Conservation (phyloP, 805 yeast species). For the Barnettozyma siamensis region DNA sequence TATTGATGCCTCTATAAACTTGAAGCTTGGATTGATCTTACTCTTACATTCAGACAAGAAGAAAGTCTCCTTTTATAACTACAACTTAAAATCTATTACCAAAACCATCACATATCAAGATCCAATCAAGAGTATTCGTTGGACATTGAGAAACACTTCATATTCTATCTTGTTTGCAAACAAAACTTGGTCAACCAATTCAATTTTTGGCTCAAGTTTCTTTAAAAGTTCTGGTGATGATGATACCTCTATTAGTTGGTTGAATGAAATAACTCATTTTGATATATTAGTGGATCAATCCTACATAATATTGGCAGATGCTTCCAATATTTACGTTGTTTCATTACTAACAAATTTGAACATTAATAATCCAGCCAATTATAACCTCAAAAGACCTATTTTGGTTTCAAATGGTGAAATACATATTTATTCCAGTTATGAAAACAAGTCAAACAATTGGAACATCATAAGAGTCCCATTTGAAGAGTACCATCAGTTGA, state of each 20-base stretch:
- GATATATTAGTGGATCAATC: slow-evolving; percentile 8
- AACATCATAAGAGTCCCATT: slow-evolving; percentile 18
- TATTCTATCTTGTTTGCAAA: slow-evolving; percentile 14
- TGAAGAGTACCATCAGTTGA: slow-evolving; percentile 19
- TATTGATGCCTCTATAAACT: slow-evolving; percentile 8
- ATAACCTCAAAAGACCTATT: slow-evolving; percentile 22
- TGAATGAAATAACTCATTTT: slow-evolving; percentile 1
- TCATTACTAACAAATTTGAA: slow-evolving; percentile 4
- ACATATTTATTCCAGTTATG: slow-evolving; percentile 23
- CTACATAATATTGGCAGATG: slow-evolving; percentile 4
- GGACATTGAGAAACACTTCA: slow-evolving; percentile 14
- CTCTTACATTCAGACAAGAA: neutral
- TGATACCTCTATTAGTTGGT: slow-evolving; percentile 2
- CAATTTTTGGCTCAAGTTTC: slow-evolving; percentile 23
- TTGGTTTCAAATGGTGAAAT: slow-evolving; percentile 18
- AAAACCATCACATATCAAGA: slow-evolving; percentile 4
- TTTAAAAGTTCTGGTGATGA: slow-evolving; percentile 14
- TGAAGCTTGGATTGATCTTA: slow-evolving; percentile 6
- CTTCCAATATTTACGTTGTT: neutral
- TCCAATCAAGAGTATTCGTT: slow-evolving; percentile 7
- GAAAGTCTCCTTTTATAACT: slow-evolving; percentile 1
- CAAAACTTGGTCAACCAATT: slow-evolving; percentile 24
- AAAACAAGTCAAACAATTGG: slow-evolving; percentile 19
- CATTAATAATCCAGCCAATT: slow-evolving; percentile 16
- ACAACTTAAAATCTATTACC: neutral